Conservation (phyloP, 192 early-diverging fungal genomes). For the Mortierella antarctica region DNA sequence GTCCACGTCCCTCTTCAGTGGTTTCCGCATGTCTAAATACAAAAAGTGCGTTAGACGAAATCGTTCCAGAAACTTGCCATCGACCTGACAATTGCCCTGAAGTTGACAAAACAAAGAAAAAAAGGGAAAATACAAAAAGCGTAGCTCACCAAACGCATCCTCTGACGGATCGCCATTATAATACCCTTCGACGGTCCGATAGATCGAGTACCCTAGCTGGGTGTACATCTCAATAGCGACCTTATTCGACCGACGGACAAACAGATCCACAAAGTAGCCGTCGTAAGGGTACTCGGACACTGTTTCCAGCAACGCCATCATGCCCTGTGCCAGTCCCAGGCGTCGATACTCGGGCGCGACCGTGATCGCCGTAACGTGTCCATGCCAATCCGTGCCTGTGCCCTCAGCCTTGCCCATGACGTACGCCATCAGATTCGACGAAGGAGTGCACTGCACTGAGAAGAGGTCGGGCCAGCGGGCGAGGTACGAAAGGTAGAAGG, state of each 20-base stretch:
- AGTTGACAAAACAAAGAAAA: slow-evolving; percentile 4
- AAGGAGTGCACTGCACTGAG: slow-evolving; percentile 80
- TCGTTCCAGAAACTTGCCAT: neutral
- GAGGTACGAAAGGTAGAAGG: slow-evolving; percentile 94
- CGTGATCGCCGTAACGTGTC: slow-evolving; percentile 97
- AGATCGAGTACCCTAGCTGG: slow-evolving; percentile 91
- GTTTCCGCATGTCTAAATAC: slow-evolving; percentile 94
- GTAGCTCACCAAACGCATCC: slow-evolving; percentile 82
- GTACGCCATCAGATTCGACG: slow-evolving; percentile 85
- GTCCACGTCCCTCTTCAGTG: slow-evolving; percentile 83
- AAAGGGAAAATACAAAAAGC: neutral
- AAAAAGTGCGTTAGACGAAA: slow-evolving; percentile 1
- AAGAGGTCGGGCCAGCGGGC: slow-evolving; percentile 96
- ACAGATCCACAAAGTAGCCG: slow-evolving; percentile 96
- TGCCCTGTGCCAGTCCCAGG: slow-evolving; percentile 85
- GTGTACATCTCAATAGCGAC: slow-evolving; percentile 95
- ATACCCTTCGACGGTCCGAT: slow-evolving; percentile 89
- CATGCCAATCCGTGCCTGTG: slow-evolving; percentile 89
- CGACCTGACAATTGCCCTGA: neutral
- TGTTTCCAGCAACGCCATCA: slow-evolving; percentile 91
- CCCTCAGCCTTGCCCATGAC: slow-evolving; percentile 99
- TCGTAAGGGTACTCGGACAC: slow-evolving; percentile 92
- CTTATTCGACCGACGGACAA: slow-evolving; percentile 91
- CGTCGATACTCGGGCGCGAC: slow-evolving; percentile 96
- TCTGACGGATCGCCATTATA: slow-evolving; percentile 83